Base-by-base conservation (phyloP, 768 basidiomycete species). In the Mycena amicta region DNA sequence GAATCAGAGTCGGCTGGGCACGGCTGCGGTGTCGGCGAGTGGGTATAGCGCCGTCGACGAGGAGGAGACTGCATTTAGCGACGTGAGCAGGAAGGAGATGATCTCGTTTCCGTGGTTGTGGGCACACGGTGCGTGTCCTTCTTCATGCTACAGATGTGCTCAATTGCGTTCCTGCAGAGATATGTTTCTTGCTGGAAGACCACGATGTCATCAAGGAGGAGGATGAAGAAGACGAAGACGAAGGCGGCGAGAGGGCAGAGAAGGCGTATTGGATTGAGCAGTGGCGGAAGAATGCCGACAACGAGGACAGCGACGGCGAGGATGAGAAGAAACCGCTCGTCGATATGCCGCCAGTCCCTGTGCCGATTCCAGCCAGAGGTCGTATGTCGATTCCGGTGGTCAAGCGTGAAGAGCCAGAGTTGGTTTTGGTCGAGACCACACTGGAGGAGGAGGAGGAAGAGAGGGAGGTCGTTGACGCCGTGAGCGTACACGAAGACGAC, bases 31-130 rank as follows among this genome's bases (percentile, higher is more conserved):
- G 1, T 56, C 63, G 1, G 54, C 53, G 20, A 55, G 54, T 28
- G 63, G 57, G n/a, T 29, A 26, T 23, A 49, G 47, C 27, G 26
- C 47, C 12, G 23, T 15, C 12, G 47, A 49, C 27, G 60, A 61
- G 6, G 60, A 30, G 11, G 63, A 61, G 22, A 54, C 55, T 23
- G 37, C 31, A 55, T 64, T 15, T 50, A 43, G n/a, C 37, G 60
- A 30, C 31, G 53, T 27, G 60, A 61, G 4, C 23, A 45, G 43
- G 22, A 45, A 23, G 43, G 43, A 45, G 43, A 45, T 64, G 55
- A 61, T 61, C 2, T 64, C 63, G 3, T 64, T 61, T 31, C 63
- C 63, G 1, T 64, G 63, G 63, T 30, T 64, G 31, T 64, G 63
- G 63, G 60, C 63, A 0, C 62, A 60, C 2, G 62, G 62, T 60